A percentile compares a stretch with the other conserved stretches of the same genome.
Conservation (phyloP, 177 flowering plant species). For the Vitis hybrid region DNA sequence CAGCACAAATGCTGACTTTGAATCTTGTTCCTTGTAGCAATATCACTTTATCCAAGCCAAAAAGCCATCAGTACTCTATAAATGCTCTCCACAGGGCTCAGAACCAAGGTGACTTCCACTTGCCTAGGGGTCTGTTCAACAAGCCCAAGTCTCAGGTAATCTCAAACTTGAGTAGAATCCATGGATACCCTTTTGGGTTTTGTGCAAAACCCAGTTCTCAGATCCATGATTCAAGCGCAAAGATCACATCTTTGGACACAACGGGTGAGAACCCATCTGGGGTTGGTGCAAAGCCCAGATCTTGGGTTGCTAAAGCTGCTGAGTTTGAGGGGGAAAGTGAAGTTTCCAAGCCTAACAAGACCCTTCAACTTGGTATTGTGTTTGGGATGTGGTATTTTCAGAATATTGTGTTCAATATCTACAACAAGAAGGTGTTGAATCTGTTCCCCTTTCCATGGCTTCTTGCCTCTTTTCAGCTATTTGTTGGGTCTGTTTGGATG, state of each 20-base stretch:
- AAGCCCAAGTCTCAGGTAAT: slow-evolving; percentile 9
- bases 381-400: slow-evolving; percentile 88
- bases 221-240: slow-evolving; percentile 12
- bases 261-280: slow-evolving; percentile 19
- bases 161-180: slow-evolving; percentile 2
- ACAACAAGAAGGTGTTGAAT: slow-evolving; percentile 81
- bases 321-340: slow-evolving; percentile 30
- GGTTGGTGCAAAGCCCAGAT: slow-evolving; percentile 19
- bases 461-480: slow-evolving; percentile 75
- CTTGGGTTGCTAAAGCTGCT: slow-evolving; percentile 30
- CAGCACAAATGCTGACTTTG: slow-evolving; percentile 22
- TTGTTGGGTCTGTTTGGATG: slow-evolving; percentile 86
- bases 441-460: slow-evolving; percentile 87
- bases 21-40: slow-evolving; percentile 21
- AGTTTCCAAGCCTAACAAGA: slow-evolving; percentile 33
- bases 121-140: slow-evolving; percentile 13
- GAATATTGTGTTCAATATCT: slow-evolving; percentile 87
- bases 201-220: slow-evolving; percentile 22
- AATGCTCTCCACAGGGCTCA: slow-evolving; percentile 12
- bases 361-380: slow-evolving; percentile 56
- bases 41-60: slow-evolving; percentile 19
- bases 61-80: slow-evolving; percentile 9
- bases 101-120: background rate
- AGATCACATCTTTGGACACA: slow-evolving; percentile 13
- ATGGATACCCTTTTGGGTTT: slow-evolving; percentile 17